Evolutionary conservation across 805 yeast species (phyloP), one percentile per base, ranked within the genome.

Genomic region (Myxozyma vanderwaltii): DNA sequence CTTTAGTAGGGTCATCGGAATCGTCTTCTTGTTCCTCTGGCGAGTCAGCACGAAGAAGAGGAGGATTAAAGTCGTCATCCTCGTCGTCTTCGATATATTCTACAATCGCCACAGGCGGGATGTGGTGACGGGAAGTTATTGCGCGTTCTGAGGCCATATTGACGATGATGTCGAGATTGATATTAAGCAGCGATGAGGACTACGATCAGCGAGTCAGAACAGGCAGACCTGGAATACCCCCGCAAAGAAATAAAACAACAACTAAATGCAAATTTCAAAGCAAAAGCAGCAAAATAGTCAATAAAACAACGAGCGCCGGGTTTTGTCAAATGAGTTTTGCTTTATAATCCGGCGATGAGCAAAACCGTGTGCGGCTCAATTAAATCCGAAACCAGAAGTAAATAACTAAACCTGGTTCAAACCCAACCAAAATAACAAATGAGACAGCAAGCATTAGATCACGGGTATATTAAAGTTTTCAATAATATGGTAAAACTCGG

Each of bases 1-100:
- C 29, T 36, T 51, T 45, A 3, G 19, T 29, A 21, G 47, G 26
- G 15, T 21, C 44, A 27, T 48, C 52, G 17, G 38, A 48, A 12
- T 57, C 54, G 10, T 36, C 56, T 12, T 38, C 58, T 26, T 56
- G 50, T 23, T 41, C 53, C n/a, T 21, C 51, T n/a, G n/a, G n/a
- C n/a, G 47, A 7, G 27, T 12, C 35, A 12, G 45, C 40, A 10
- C 23, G 5, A 8, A 39, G 36, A 15, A 41, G 39, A 39, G 21
- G 40, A 17, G 44, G 38, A 29, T 61, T 56, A 33, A 38, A 60
- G 46, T 56, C 64, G 12, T 49, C 57, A 41, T 61, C 64, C 21
- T 58, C 64, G 23, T 61, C 64, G n/a, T 61, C 62, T 38, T 61
- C 64, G 13, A 61, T 24, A 47, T 61, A 61, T 36, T 61, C 64